Conservation (phyloP, 2,329 filamentous ascomycete species). For the Apiospora phragmitis region DNA sequence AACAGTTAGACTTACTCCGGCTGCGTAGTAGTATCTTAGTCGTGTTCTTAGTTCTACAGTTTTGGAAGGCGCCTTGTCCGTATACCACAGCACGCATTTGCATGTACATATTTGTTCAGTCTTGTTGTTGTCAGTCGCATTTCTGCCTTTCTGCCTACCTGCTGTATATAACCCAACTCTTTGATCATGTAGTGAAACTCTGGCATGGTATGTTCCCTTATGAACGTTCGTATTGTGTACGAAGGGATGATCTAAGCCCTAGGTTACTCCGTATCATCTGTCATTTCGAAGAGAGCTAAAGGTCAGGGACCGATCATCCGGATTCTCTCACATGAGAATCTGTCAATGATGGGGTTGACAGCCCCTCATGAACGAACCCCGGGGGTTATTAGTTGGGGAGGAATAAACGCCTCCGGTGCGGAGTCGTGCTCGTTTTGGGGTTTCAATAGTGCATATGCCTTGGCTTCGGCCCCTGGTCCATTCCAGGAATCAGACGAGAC, state of each 20-base stretch:
- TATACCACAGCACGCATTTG: background rate
- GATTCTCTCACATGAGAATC: background rate
- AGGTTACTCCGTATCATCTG: too few species aligned
- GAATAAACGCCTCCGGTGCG: too few species aligned
- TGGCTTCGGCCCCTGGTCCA: background rate
- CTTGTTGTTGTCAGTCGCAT: background rate
- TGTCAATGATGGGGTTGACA: background rate
- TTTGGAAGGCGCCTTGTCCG: background rate
- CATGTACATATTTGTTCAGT: background rate
- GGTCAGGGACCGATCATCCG: background rate
- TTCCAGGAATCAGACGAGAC: background rate
- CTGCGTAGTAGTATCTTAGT: background rate
- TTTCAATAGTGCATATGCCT: constrained; percentile 2
- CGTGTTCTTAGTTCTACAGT: background rate
- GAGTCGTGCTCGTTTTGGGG: background rate
- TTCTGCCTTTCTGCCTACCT: background rate
- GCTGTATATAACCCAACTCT: background rate
- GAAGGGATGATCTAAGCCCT: background rate
- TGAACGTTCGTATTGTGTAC: background rate
- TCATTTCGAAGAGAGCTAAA: background rate
- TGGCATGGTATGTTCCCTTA: background rate
- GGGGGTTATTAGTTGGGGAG: background rate
- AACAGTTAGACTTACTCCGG: too few species aligned
- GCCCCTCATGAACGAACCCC: background rate
- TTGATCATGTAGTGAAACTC: background rate